Evolutionary conservation across 225 moss, liverwort and hornwort genomes (phyloP).

Genomic region (Anthoceros angustus): DNA sequence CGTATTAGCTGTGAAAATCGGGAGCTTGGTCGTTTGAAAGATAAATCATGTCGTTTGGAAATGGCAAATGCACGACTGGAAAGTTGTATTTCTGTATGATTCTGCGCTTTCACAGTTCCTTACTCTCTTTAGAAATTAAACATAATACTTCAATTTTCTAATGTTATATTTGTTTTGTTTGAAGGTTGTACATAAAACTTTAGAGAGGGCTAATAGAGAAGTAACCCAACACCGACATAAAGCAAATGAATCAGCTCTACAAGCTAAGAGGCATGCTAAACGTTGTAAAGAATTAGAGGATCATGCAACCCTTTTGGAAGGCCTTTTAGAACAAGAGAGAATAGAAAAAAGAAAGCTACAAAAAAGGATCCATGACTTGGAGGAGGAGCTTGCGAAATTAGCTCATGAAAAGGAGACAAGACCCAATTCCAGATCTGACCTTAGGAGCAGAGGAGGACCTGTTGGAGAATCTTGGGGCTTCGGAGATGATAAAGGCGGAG

Average conservation of each 20-base stretch:
- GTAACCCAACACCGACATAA: conserved; percentile 18
- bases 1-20: conserved; percentile 36
- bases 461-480: conserved; percentile 3
- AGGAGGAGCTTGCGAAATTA: conserved; percentile 5
- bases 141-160: background rate
- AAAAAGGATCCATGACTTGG: conserved; percentile 5
- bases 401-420: conserved; percentile 3
- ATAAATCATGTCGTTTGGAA: conserved; percentile 18
- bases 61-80: conserved; percentile 25
- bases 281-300: conserved; percentile 8
- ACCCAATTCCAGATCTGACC: background rate
- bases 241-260: conserved; percentile 12
- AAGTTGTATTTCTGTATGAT: conserved; percentile 37
- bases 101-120: background rate
- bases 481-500: background rate
- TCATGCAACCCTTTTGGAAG: conserved; percentile 8
- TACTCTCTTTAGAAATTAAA: background rate
- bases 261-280: conserved; percentile 5
- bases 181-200: conserved; percentile 30
- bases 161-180: background rate
- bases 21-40: conserved; percentile 28
- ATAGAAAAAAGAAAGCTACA: conserved; percentile 2
- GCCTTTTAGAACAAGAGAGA: conserved; percentile 8
- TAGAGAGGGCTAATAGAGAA: conserved; percentile 29
- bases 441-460: background rate